These are phyloP conservation scores for Psilocybe cyanescens DNA, from an alignment of 768 basidiomycete species.

Conservation along the genomic window DNA sequence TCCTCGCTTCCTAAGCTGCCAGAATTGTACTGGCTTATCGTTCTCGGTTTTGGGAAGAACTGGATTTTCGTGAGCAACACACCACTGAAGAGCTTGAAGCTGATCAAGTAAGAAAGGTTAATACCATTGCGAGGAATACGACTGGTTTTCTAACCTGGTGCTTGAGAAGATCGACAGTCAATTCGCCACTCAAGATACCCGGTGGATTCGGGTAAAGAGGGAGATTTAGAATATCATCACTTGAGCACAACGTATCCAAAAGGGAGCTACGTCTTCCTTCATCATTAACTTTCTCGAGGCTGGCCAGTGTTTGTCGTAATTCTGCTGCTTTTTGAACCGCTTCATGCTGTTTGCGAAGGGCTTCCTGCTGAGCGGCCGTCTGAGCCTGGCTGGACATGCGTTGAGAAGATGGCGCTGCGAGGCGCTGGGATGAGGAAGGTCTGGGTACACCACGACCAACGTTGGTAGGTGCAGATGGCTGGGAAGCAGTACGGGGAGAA, in stretches of 20 bases:
- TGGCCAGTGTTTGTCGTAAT: slow-evolving; percentile 64
- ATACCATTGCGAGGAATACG: not conserved
- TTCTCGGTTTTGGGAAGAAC: slow-evolving; percentile 63
- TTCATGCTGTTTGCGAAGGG: slow-evolving; percentile 49
- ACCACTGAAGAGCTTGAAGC: slow-evolving; percentile 89
- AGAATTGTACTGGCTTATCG: slow-evolving; percentile 87
- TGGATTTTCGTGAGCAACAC: slow-evolving; percentile 81
- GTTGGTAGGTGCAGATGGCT: not conserved
- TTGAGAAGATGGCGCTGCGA: slow-evolving; percentile 2
- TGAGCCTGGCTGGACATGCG: slow-evolving; percentile 19
- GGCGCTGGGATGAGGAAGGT: slow-evolving; percentile 2
- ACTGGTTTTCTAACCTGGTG: slow-evolving; percentile 64
- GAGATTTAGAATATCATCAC: slow-evolving; percentile 72
- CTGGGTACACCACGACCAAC: not conserved
- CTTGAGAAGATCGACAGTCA: slow-evolving; percentile 75
- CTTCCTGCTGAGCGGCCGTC: slow-evolving; percentile 45
- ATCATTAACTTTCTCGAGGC: slow-evolving; percentile 78
- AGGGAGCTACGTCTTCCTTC: slow-evolving; percentile 73
- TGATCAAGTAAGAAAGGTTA: slow-evolving; percentile 27
- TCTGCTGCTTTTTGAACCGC: slow-evolving; percentile 65
- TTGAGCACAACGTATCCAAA: slow-evolving; percentile 68
- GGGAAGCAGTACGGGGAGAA: slow-evolving; percentile 19
- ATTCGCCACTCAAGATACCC: slow-evolving; percentile 62
- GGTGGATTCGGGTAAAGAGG: slow-evolving; percentile 77
- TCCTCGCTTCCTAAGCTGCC: slow-evolving; percentile 68